Base-by-base conservation (phyloP, 768 basidiomycete genomes). In the Mycena albidolilacea region DNA sequence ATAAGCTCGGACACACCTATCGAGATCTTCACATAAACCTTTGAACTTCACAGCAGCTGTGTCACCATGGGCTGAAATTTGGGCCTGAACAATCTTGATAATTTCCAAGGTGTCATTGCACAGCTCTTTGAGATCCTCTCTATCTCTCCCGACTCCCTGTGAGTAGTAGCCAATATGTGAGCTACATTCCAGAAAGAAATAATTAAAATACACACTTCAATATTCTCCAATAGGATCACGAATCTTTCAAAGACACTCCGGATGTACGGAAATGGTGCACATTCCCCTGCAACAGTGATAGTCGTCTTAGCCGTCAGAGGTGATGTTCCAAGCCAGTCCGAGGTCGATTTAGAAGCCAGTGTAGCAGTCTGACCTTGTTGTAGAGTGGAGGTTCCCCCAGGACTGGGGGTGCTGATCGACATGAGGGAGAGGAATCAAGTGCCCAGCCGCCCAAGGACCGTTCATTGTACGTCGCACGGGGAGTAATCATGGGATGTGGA, bases 61-160 rank as follows among this genome's bases (percentile, higher is more conserved):
- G 39, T 61, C 67, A 7, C 35, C 67, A 30, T 68, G 57, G 0
- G 44, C 35, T 15, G 58, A 46, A 8, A 68, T 60, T 58, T 68
- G 67, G 46, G 50, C 67, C 19, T 19, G 67, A 17, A 68, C 46
- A 61, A 68, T 68, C 44, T 21, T 23, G n/a, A 52, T 68, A 14
- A 57, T 67, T 44, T 67, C 66, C 39, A 59, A 7, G 7, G 39
- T 23, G 21, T 59, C 55, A 1, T 9, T 48, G 41, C 67, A 72
- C 21, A 72, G 19, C 17, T 68, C 71, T 38, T 58, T 44, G 17
- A 72, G 43, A 21, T 68, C 71, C 7, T 54, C 66, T 7, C 71
- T 48, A 35, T 72, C 68, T 66, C 64, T 61, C n/a, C 64, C 57
- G 9, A 58, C 67, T 43, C 61, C 61, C 71, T 72, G 30, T 10